These are phyloP conservation scores for Rhizophlyctis rosea DNA, from an alignment of 192 early-diverging fungal species.

Conservation along the genomic window DNA sequence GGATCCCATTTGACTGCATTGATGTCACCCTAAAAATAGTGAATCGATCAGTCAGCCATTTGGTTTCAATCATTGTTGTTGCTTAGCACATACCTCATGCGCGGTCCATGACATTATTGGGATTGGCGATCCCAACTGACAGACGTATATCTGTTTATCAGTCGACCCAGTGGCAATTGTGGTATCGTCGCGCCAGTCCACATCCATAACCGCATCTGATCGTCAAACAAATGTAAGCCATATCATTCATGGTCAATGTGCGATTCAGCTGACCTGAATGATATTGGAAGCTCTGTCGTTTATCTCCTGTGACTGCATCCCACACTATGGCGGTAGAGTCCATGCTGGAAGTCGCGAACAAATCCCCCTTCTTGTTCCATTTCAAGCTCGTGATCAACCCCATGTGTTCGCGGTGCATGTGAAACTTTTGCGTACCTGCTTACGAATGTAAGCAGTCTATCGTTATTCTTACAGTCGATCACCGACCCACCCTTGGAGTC, in stretches of 20 bases:
- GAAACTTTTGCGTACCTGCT: too few species aligned
- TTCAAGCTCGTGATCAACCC: conserved; percentile 81
- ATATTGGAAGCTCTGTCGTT: conserved; percentile 69
- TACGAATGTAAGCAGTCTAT: too few species aligned
- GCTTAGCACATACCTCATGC: conserved; percentile 53
- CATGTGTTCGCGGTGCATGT: too few species aligned
- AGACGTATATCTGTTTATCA: conserved; percentile 79
- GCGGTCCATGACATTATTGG: conserved; percentile 72
- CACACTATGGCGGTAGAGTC: conserved; percentile 84
- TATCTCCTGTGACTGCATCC: conserved; percentile 72
- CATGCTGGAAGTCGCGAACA: conserved; percentile 71
- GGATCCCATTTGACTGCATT: conserved; percentile 77
- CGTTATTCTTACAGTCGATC: conserved; percentile 53
- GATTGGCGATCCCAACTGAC: conserved; percentile 63
- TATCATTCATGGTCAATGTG: not conserved
- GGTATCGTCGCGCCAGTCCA: conserved; percentile 89
- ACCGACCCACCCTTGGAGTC: conserved; percentile 37
- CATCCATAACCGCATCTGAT: conserved; percentile 59
- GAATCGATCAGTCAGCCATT: not conserved
- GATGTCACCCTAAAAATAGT: conserved; percentile 56
- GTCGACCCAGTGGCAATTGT: conserved; percentile 88
- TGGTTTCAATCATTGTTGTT: not conserved
- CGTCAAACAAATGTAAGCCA: too few species aligned
- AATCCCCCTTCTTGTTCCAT: conserved; percentile 78
- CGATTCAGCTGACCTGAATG: conserved; percentile 43